These are phyloP conservation scores for Teratosphaeria zuluensis DNA, from an alignment of 2,329 filamentous ascomycete species.

Conservation along the genomic window DNA sequence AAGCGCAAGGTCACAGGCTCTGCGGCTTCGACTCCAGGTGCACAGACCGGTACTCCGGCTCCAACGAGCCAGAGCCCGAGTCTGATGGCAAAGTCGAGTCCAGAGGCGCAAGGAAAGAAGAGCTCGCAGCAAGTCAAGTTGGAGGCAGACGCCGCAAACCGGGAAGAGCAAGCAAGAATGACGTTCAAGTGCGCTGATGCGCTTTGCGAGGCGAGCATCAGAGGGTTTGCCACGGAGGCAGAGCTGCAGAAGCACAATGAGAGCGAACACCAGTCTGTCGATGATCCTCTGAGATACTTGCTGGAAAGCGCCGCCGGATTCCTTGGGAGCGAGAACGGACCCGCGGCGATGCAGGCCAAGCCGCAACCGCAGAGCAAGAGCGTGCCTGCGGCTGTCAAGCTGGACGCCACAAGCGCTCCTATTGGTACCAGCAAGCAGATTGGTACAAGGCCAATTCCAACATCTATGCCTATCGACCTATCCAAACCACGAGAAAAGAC, in stretches of 20 bases:
- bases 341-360: conserved; percentile 1
- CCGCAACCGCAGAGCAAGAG: conserved; percentile 17
- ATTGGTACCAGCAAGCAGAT: conserved; percentile 3
- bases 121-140: conserved; percentile 20
- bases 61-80: conserved; percentile 31
- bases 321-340: conserved; percentile 39
- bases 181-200: conserved; percentile 44
- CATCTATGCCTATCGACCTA: not conserved
- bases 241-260: conserved; percentile 47
- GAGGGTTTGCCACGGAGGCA: conserved; percentile 45
- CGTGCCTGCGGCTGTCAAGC: conserved; percentile 19
- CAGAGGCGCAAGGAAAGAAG: conserved; percentile 30
- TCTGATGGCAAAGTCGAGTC: conserved; percentile 29
- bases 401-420: conserved; percentile 26
- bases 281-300: conserved; percentile 47
- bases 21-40: conserved; percentile 29
- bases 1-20: conserved; percentile 36
- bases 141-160: conserved; percentile 28
- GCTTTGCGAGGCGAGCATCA: conserved; percentile 42
- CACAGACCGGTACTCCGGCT: conserved; percentile 24
- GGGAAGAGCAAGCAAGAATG: conserved; percentile 22
- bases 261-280: conserved; percentile 44
- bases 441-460: conserved; percentile 8
- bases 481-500: conserved; percentile 16
- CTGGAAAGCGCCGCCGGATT: conserved; percentile 42